Evolutionary conservation across 768 basidiomycete species (phyloP), one percentile per base, ranked within the genome.

Genomic region (Suillus ampliporus): DNA sequence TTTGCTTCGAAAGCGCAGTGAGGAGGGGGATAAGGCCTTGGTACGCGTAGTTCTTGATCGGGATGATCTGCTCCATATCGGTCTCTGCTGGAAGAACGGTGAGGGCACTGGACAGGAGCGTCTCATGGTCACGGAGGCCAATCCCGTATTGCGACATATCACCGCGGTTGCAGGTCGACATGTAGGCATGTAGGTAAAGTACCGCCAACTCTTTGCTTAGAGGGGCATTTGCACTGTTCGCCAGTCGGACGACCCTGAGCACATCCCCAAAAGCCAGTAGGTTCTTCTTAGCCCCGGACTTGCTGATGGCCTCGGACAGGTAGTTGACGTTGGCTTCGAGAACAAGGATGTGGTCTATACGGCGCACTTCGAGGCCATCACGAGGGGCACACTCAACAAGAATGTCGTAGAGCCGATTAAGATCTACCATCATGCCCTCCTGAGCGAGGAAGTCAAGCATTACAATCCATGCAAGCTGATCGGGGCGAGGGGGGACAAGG

Each of bases 401-500:
- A 23, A 71, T 67, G n/a, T 75, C 71, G 65, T 84, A 88, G 5
- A 89, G 65, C 59, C 80, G 75, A 69, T 90, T 87, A 58, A 91
- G 78, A 6, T 89, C 86, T 2, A 77, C 76, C 2, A 87, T 68
- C 70, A 81, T 81, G 40, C 79, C 79, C 5, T 31, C 51, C 14
- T 73, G 69, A 1, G 85, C 85, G 34, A 92, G 81, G 3, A 80
- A 78, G 38, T 85, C 81, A 13, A 94, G 71, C 73, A 94, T 84
- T n/a, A 81, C 59, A 3, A 71, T 64, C 88, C 90, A 93, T 1
- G 87, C 82, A 3, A 76, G 64, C 4, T 68, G 63, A 65, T 86
- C 82, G 3, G 92, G 92, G 13, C 83, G 80, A 5, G 81, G 74
- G 19, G 86, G 80, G 0, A 72, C 72, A 11, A 71, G 74, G 8